Evolutionary conservation across 2,329 filamentous ascomycete genomes (phyloP).

Genomic region (Fusarium penzigii): DNA sequence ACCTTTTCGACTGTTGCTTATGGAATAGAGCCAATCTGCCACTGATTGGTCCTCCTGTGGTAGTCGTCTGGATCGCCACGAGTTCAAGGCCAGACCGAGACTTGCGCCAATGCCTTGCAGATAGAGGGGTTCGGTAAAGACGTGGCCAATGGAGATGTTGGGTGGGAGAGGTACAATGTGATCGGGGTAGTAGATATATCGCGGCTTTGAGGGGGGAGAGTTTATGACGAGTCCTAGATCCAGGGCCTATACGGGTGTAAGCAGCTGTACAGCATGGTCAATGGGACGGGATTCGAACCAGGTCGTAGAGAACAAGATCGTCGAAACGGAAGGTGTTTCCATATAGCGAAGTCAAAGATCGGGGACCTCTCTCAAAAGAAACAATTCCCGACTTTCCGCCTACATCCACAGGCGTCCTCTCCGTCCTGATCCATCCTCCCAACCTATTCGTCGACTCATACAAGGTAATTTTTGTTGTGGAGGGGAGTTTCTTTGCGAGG

Average conservation of each 20-base stretch:
- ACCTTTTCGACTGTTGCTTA: slow-evolving; percentile 38
- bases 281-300: slow-evolving; percentile 55
- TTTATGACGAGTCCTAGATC: slow-evolving; percentile 44
- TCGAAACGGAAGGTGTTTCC: slow-evolving; percentile 48
- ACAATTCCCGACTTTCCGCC: slow-evolving; percentile 59
- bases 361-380: slow-evolving; percentile 80
- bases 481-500: slow-evolving; percentile 66
- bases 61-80: slow-evolving; percentile 17
- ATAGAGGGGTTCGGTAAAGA: slow-evolving; percentile 36
- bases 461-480: slow-evolving; percentile 69
- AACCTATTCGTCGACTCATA: slow-evolving; percentile 72
- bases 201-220: slow-evolving; percentile 50
- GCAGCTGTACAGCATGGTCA: slow-evolving; percentile 10
- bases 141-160: slow-evolving; percentile 23
- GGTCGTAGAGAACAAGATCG: slow-evolving; percentile 66
- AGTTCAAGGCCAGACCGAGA: slow-evolving; percentile 28
- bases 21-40: slow-evolving; percentile 37
- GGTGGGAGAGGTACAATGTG: slow-evolving; percentile 49
- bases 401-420: slow-evolving; percentile 56
- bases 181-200: slow-evolving; percentile 88
- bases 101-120: slow-evolving; percentile 31
- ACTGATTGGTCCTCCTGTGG: slow-evolving; percentile 37
- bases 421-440: slow-evolving; percentile 83
- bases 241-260: slow-evolving; percentile 31
- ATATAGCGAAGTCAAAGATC: slow-evolving; percentile 65